Evolutionary conservation across 306 rosid species (phyloP), one percentile per base, ranked within the genome.

Genomic region (Quercus dentata): DNA sequence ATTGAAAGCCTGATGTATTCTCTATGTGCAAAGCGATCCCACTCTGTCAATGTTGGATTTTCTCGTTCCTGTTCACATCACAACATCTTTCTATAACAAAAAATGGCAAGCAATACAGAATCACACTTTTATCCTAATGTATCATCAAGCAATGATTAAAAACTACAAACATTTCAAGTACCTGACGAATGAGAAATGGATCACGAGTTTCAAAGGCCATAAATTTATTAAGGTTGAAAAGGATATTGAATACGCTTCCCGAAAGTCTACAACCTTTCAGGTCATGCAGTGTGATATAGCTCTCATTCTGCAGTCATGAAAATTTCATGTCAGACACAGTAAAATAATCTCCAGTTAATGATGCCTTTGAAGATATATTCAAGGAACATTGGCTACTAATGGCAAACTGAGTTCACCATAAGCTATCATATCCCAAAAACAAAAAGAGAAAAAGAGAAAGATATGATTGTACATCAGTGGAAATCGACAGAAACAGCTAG

Each of bases 21-120:
- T 86, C 99, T 91, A 84, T 96, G 99, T 13, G 99, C 99, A 87
- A 93, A 96, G 70, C 99, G 99, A 78, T 96, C 99, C 99, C 99
- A 96, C 76, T 96, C 99, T 49, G 99, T 96, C 97, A 94, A 86
- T 44, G 98, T 91, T 78, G 99, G 99, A 88, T 96, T 96, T 86
- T 96, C 99, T 18, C 99, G 99, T 83, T 96, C 97, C 99, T 96
- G 91, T 86, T 82, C 85, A 86, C 69, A 79, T 41, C 76, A 76
- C 70, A 72, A 68, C 68, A 71, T 41, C 31, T 59, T 73, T 78
- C 69, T 75, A 68, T 89, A 77, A 76, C 67, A 74, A 79, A 76
- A 52, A 80, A 77, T 56, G 69, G 33, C 55, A 83, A 74, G 77
- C 63, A 64, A 10, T 63, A 68, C 30, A 11, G 77, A 18, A 46